Evolutionary conservation across 2,329 filamentous ascomycete species (phyloP), one percentile per base, ranked within the genome.

Genomic region (Aspergillus neotritici): DNA sequence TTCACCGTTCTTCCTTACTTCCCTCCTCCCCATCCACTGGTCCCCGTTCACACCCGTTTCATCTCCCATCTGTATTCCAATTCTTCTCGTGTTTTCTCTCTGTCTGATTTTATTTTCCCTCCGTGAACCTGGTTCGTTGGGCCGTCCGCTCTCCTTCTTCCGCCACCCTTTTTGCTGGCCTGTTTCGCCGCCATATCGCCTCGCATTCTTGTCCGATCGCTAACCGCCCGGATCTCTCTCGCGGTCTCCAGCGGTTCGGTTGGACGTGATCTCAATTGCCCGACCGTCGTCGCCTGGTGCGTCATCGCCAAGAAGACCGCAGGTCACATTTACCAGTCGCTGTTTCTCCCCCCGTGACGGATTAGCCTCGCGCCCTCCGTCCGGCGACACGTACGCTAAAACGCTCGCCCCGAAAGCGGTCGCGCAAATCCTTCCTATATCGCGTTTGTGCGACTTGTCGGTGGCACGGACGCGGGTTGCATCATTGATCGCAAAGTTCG

Each of bases 401-500:
- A 32, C 37, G 12, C 16, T 25, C 38, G 28, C n/a, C 38, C 38
- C 34, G 39, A 42, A 41, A 31, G 25, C 31, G 25, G 44, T 48
- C 42, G 47, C 49, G 47, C 49, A 31, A 52, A 38, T 34, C 41
- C 21, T 25, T 25, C 43, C 37, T 34, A 41, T 37, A 50, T 44
- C 47, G 46, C 45, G 42, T 40, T 46, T 50, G 50, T 54, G 46
- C 46, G 46, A 53, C 47, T 31, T 43, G 30, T 13, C 39, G 40
- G 53, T 55, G 29, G 46, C 46, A 55, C 52, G 39, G 37, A 41
- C 33, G 40, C 43, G 39, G 46, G 55, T 58, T 63, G 55, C 58
- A 62, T 62, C 60, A 58, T 55, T 45, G 56, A 53, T 63, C 61
- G 60, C 51, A 53, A 56, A 48, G 34, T 48, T 47, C 40, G 46